phyloP scores from a whole-genome alignment of 495 filamentous ascomycete species.

The Neohortaea acidophila region DNA sequence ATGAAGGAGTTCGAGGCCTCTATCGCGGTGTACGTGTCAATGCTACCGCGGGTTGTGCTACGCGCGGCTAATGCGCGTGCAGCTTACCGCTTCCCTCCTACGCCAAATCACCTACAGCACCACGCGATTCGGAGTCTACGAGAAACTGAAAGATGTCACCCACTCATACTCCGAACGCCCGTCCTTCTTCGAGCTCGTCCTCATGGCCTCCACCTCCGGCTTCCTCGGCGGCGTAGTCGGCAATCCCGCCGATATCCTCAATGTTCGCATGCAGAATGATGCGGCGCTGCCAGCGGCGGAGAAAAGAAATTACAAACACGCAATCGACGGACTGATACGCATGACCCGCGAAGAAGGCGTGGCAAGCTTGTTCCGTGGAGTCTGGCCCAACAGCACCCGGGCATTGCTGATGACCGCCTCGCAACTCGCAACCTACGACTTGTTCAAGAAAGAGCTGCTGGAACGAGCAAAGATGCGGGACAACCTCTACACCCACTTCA shows the following conservation, averaged over 20 bases:
- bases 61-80: too few species aligned
- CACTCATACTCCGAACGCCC: constrained; percentile 36
- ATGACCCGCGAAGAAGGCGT: constrained; percentile 72
- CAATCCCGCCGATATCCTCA: constrained; percentile 89
- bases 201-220: constrained; percentile 67
- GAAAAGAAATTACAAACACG: constrained; percentile 77
- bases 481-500: constrained; percentile 70
- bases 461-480: constrained; percentile 54
- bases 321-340: constrained; percentile 67
- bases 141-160: constrained; percentile 66
- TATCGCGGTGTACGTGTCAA: constrained; percentile 67
- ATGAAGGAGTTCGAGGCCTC: constrained; percentile 54
- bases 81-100: constrained; percentile 81
- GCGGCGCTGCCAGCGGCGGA: constrained; percentile 56
- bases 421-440: constrained; percentile 83
- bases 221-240: constrained; percentile 81
- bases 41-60: background rate
- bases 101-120: constrained; percentile 84
- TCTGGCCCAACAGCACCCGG: constrained; percentile 78
- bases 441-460: constrained; percentile 69
- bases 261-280: constrained; percentile 98
- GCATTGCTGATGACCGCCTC: constrained; percentile 88
- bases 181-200: constrained; percentile 56
- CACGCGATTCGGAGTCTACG: constrained; percentile 86
- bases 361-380: constrained; percentile 62